phyloP scores from a whole-genome alignment of 164 flowering plant species.

The Stephania japonica region DNA sequence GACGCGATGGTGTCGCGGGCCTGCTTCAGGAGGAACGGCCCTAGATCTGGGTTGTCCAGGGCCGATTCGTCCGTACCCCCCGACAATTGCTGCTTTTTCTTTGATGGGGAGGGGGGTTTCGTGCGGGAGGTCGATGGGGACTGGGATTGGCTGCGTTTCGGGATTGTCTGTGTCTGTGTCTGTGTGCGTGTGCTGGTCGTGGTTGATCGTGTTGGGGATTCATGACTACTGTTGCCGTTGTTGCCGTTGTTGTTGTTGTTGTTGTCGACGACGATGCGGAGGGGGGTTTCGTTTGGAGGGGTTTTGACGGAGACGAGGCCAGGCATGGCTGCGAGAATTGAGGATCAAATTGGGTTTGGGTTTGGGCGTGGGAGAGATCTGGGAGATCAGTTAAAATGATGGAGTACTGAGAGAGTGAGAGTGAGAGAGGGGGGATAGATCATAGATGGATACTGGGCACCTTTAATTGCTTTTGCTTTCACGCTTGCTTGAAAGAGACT shows the following conservation, averaged over 20 bases:
- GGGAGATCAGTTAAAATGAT: not conserved
- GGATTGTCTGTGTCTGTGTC: slow-evolving; percentile 30
- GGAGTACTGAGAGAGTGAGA: not conserved
- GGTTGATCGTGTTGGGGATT: slow-evolving; percentile 21
- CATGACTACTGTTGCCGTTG: slow-evolving; percentile 16
- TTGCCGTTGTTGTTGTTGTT: slow-evolving; percentile 24
- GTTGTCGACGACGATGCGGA: slow-evolving; percentile 39
- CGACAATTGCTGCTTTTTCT: slow-evolving; percentile 28
- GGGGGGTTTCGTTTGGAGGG: slow-evolving; percentile 55
- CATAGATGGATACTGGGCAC: slow-evolving; percentile 4
- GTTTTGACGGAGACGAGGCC: slow-evolving; percentile 71
- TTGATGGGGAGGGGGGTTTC: slow-evolving; percentile 57
- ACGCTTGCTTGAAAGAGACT: slow-evolving; percentile 14
- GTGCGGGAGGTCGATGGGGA: slow-evolving; percentile 68
- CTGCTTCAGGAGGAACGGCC: slow-evolving; percentile 84
- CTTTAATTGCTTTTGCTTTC: not conserved
- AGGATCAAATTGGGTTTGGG: not conserved
- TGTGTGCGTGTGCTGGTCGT: slow-evolving; percentile 19
- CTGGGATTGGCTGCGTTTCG: slow-evolving; percentile 36
- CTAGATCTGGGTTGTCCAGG: slow-evolving; percentile 96
- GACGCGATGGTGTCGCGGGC: slow-evolving; percentile 88
- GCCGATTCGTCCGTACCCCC: slow-evolving; percentile 49
- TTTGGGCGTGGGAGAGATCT: not conserved
- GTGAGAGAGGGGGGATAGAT: not conserved
- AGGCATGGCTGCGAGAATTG: slow-evolving; percentile 35